These are phyloP conservation scores for Triticum aestivum DNA, from an alignment of 176 grass and related monocot species.

Conservation along the genomic window DNA sequence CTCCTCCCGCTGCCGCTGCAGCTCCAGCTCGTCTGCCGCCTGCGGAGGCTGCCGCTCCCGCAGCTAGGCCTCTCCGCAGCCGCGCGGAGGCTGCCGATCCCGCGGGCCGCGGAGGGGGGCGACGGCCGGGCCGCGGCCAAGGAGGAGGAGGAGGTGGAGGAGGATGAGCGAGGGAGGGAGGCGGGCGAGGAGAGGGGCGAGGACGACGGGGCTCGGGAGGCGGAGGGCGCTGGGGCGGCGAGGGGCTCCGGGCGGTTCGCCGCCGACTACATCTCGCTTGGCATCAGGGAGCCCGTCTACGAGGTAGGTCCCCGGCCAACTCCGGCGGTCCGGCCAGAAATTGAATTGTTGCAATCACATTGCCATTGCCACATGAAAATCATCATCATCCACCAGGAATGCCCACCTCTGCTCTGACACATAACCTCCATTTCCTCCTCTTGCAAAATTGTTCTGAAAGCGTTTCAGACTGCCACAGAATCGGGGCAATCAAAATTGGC, in stretches of 20 bases:
- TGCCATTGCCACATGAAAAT: background rate
- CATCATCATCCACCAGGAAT: background rate
- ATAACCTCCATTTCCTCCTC: background rate
- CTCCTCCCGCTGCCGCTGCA: conserved; percentile 31
- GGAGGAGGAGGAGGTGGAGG: conserved; percentile 29
- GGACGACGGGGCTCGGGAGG: background rate
- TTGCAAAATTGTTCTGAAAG: background rate
- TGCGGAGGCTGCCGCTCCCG: conserved; percentile 4
- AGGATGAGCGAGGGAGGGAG: background rate
- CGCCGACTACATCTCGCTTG: conserved; percentile 69
- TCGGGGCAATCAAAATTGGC: background rate
- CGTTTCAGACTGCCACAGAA: background rate
- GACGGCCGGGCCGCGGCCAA: conserved; percentile 34
- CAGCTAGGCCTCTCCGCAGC: background rate
- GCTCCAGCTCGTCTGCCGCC: conserved; percentile 27
- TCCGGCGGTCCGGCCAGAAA: background rate
- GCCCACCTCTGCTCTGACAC: background rate
- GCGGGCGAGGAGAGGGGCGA: background rate
- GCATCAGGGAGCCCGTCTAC: conserved; percentile 87
- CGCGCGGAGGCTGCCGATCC: conserved; percentile 28
- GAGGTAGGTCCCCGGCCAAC: conserved; percentile 42
- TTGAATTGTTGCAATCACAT: background rate
- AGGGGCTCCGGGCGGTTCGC: conserved; percentile 34
- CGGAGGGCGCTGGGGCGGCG: conserved; percentile 8
- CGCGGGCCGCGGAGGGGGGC: conserved; percentile 37